Base-by-base conservation (phyloP, 768 basidiomycete genomes). In the Rhizopogon vinicolor region DNA sequence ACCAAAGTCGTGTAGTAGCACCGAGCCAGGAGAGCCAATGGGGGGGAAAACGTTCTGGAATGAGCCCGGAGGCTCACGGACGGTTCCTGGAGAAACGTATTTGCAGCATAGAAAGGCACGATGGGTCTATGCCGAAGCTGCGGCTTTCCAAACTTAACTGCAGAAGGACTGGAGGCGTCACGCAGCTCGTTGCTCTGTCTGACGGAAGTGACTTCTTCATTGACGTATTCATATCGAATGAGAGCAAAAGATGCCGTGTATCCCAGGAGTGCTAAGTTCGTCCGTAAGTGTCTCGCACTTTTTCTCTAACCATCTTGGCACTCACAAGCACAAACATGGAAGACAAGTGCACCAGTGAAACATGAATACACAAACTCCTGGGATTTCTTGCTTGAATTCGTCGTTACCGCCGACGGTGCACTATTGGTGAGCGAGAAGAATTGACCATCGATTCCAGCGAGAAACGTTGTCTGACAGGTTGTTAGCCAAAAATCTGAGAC, bases 271-370 rank as follows among this genome's bases (percentile, higher is more conserved):
- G 60, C 66, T 70, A 44, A 5, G n/a, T 31, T 13, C 14, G 8
- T 19, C 35, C 3, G 8, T 48, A 19, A 48, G 46, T 19, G 19
- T 31, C 33, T 35, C 14, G 5, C 19, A 13, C 19, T 48, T 49
- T n/a, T 37, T 10, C 40, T 16, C 33, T 5, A 25, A 29, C 5
- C 3, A 52, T 22, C 14, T 16, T 13, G 25, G 35, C 14, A 61
- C 68, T 22, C 41, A 68, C 68, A 5, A 51, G 68, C 63, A 58
- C 60, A 68, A 8, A 72, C 46, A 28, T 71, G 68, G 45, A 70
- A 66, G 35, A 71, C 48, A 41, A 70, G 50, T 22, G 70, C 68
- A 5, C 70, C 70, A 6, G 66, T 42, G 44, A 70, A 65, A 51
- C 64, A 66, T 12, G 62, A 35, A 56, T 70, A 68, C 22, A 72